phyloP scores from a whole-genome alignment of 1,139 yeast species.

The Yamadazyma kanchanaburiensis region DNA sequence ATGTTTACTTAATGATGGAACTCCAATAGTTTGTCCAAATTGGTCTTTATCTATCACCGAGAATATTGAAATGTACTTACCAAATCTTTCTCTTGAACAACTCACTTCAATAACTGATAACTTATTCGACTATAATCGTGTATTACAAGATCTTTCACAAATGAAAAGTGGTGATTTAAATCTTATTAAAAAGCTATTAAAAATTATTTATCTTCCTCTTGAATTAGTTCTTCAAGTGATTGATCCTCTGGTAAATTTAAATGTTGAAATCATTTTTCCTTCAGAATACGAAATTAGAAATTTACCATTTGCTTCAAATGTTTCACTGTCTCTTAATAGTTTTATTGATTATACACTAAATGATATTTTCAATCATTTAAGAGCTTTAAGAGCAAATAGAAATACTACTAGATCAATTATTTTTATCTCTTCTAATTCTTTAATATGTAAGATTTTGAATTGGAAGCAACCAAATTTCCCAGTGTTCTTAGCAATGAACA shows the following conservation, averaged over 20 bases:
- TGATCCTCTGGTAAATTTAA: conserved; percentile 61
- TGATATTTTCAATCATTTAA: conserved; percentile 74
- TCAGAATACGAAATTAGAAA: conserved; percentile 59
- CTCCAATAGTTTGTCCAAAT: conserved; percentile 78
- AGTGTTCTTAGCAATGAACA: conserved; percentile 79
- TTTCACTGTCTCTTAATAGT: conserved; percentile 53
- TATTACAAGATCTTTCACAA: conserved; percentile 37
- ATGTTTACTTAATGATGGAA: conserved; percentile 75
- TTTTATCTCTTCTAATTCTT: conserved; percentile 82
- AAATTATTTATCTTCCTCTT: conserved; percentile 55
- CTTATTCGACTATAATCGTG: conserved; percentile 41
- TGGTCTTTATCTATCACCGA: conserved; percentile 60
- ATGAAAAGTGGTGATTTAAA: conserved; percentile 37
- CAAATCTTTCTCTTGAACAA: conserved; percentile 41
- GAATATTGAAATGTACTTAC: conserved; percentile 53
- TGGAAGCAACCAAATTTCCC: conserved; percentile 99
- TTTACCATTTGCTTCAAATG: conserved; percentile 52
- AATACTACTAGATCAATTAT: conserved; percentile 58
- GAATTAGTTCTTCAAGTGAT: conserved; percentile 54
- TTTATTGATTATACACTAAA: conserved; percentile 74
- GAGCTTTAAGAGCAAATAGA: conserved; percentile 40
- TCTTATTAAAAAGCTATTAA: conserved; percentile 37
- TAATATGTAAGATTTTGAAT: conserved; percentile 85
- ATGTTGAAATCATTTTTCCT: conserved; percentile 80
- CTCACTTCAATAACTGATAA: conserved; percentile 40